Base-by-base conservation (phyloP, 345 rosid genomes). In the Arabis alpina region DNA sequence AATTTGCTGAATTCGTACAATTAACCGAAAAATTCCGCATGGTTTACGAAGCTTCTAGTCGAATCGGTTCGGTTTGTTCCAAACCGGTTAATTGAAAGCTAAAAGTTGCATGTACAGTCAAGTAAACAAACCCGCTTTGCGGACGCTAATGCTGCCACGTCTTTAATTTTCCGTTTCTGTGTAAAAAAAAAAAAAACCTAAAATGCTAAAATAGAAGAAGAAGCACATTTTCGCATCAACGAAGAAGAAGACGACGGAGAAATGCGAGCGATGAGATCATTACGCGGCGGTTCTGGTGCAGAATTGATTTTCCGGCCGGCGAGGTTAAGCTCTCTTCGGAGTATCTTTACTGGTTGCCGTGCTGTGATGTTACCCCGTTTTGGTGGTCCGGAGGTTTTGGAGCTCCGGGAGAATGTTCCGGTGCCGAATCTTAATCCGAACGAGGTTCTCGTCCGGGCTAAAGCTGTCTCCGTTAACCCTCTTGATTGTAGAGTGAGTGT, bases 401-500 rank as follows among this genome's bases (percentile, higher is more conserved):
- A 87, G 84, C 82, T 91, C 76, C 87, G 95, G 36, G 80, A 77
- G 41, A 75, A 85, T 75, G 91, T 91, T 10, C 84, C 77, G 24
- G 90, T 93, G 30, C 97, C 98, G 47, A 83, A 82, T 68, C 89
- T 93, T 19, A 85, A 86, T 72, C 82, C 87, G 24, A 80, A 82
- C 58, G 93, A 93, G 81, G 89, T 93, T 24, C 92, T 91, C 28
- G 97, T 93, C 30, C 85, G 94, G 10, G 79, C 94, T 2, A 87
- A 85, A 19, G 98, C 98, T 72, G 97, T 89, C 13, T 87, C 98
- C 12, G 60, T 93, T 81, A 93, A 93, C 64, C 98, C 96, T 34
- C 98, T 93, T 27, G 95, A 93, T 74, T 86, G 88, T 44, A 80
- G 96, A 81, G 98, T 91, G 67, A 84, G 96, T 80, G 37, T 28